Base-by-base conservation (phyloP, 1,284 basidiomycete species). In the Ganoderma lingzhi region DNA sequence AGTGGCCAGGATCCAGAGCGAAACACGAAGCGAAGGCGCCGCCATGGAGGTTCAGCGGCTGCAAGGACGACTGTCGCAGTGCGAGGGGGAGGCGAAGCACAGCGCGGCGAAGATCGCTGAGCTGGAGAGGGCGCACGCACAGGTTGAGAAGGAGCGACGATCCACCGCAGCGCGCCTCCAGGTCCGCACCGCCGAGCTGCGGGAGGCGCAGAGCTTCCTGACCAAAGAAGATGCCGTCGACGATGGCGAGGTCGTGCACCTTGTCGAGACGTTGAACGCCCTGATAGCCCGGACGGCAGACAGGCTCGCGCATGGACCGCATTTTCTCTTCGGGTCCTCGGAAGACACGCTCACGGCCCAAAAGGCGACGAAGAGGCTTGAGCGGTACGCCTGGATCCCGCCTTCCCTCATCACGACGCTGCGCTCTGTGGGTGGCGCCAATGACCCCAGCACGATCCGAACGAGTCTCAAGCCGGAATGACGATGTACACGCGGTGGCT, bases 261-360 rank as follows among this genome's bases (percentile, higher is more conserved):
- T 85, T 70, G 74, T 89, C 65, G 80, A 85, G 60, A 78, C 74
- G 2, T 77, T 89, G 73, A 87, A 89, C 71, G 73, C 78, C 37
- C 86, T 87, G 74, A 84, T 88, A 59, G 78, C 84, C 69, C 86
- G 88, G 71, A 82, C 81, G 6, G 80, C 85, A 0, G 84, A 84
- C 8, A 80, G 80, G 69, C 83, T 88, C 76, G 82, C 86, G 0
- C 84, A 88, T 30, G 45, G 67, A 14, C 62, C 67, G 51, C 63
- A 70, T 35, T 55, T 67, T 23, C 60, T 37, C 39, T 70, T 66
- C 23, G 68, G 62, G 4, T 32, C n/a, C 42, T 23, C 61, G 17
- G 23, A 42, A 45, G 42, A 64, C n/a, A 12, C 19, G 3, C 41
- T 17, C 10, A 37, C 55, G n/a, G 62, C 39, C 44, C 56, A 70